A percentile compares a stretch with the other conserved stretches of the same genome.
Conservation (phyloP, 441 rosid genomes). For the Omphalea diandra region DNA sequence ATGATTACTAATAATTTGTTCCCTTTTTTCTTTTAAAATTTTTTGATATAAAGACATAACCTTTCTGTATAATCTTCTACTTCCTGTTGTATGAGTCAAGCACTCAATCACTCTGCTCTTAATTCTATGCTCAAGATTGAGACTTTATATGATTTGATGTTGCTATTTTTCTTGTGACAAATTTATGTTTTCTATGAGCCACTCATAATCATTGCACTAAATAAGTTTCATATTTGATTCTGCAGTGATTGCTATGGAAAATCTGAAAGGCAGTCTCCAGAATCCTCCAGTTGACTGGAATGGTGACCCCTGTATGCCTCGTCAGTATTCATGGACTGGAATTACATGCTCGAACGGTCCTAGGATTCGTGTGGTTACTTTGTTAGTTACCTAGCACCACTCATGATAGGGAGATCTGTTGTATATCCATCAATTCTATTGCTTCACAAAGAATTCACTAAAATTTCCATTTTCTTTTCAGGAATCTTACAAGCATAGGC, state of each 20-base stretch:
- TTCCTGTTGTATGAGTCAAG: too few relatives aligned
- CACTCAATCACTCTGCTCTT: too few relatives aligned
- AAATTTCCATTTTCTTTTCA: constrained; percentile 27
- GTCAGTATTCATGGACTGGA: constrained; percentile 73
- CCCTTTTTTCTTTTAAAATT: background rate
- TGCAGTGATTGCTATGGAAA: constrained; percentile 61
- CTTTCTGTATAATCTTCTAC: too few relatives aligned
- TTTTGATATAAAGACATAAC: too few relatives aligned
- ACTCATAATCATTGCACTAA: too few relatives aligned
- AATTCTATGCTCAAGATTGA: too few relatives aligned
- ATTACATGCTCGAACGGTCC: constrained; percentile 62
- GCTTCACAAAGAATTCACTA: constrained; percentile 16
- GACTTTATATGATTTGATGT: too few relatives aligned
- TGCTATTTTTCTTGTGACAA: too few relatives aligned
- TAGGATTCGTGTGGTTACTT: constrained; percentile 56
- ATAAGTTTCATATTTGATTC: constrained; percentile 12
- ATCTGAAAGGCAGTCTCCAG: constrained; percentile 40
- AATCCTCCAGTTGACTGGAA: constrained; percentile 76
- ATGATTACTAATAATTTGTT: background rate
- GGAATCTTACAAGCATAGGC: constrained; percentile 73
- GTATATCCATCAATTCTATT: constrained; percentile 12
- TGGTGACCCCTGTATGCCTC: constrained; percentile 89
- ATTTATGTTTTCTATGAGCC: too few relatives aligned
- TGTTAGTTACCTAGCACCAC: constrained; percentile 52
- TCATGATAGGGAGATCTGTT: constrained; percentile 1